These are phyloP conservation scores for Pleurotus salmoneostramineus DNA, from an alignment of 768 basidiomycete genomes.

Conservation along the genomic window DNA sequence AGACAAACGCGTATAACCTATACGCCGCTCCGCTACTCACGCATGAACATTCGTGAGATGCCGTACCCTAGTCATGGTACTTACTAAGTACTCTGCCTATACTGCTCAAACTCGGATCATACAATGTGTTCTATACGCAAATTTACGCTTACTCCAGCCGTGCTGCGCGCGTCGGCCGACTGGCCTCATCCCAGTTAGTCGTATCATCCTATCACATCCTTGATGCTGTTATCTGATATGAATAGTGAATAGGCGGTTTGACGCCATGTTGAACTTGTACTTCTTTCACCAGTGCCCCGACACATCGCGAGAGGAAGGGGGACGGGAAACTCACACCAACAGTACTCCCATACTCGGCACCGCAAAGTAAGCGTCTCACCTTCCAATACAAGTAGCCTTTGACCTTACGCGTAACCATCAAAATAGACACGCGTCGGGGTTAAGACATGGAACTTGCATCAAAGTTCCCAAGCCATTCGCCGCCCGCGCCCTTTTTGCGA, in stretches of 20 bases:
- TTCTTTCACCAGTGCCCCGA: background rate
- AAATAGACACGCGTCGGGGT: background rate
- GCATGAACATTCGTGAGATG: background rate
- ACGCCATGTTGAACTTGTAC: background rate
- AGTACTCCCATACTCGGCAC: background rate
- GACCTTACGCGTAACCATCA: background rate
- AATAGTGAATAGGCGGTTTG: no score
- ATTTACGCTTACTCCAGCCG: no score
- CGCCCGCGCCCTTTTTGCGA: conserved; percentile 4
- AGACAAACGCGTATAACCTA: background rate
- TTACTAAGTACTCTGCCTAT: background rate
- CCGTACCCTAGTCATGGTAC: background rate
- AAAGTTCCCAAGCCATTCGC: background rate
- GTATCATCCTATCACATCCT: no score
- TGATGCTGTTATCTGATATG: no score
- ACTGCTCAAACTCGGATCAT: background rate
- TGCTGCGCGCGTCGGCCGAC: no score
- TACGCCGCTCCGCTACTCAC: background rate
- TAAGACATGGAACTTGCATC: background rate
- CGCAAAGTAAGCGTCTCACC: background rate
- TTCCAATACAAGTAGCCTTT: background rate
- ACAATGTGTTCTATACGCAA: no score
- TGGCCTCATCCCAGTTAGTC: no score
- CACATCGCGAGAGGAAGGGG: background rate
- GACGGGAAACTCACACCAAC: background rate